Evolutionary conservation across 2,329 filamentous ascomycete genomes (phyloP).

Genomic region (Sphaerulina vaccinii): DNA sequence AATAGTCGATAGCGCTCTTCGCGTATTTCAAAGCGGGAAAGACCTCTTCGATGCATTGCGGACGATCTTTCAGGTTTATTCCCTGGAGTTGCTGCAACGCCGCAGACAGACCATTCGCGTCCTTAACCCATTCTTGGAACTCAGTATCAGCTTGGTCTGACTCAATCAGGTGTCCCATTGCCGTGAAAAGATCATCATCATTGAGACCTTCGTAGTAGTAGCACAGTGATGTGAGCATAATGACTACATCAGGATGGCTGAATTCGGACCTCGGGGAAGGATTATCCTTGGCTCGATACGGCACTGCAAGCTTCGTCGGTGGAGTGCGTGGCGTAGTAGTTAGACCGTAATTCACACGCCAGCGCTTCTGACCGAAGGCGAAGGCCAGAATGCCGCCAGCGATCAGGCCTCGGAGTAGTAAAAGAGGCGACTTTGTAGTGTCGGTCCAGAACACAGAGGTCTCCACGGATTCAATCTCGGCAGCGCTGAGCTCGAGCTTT

Average conservation of each 20-base stretch:
- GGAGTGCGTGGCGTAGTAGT: conserved; percentile 46
- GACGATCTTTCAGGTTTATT: conserved; percentile 31
- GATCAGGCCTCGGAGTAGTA: conserved; percentile 64
- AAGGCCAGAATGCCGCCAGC: conserved; percentile 60
- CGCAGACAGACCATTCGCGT: conserved; percentile 14
- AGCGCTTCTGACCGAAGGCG: conserved; percentile 61
- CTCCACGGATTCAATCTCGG: conserved; percentile 18
- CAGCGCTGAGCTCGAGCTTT: conserved; percentile 13
- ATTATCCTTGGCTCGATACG: conserved; percentile 63
- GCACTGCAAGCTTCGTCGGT: conserved; percentile 56
- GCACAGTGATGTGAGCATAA: conserved; percentile 63
- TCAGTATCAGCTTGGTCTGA: conserved; percentile 28
- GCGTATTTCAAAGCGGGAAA: conserved; percentile 50
- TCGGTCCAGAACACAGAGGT: conserved; percentile 20
- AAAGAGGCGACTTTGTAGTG: conserved; percentile 39
- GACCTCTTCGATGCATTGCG: conserved; percentile 22
- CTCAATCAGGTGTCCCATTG: conserved; percentile 26
- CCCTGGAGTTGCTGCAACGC: conserved; percentile 26
- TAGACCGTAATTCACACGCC: conserved; percentile 61
- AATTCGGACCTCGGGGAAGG: conserved; percentile 64
- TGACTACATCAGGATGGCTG: conserved; percentile 66
- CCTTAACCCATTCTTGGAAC: conserved; percentile 30
- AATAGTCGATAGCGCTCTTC: conserved; percentile 63
- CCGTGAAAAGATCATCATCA: conserved; percentile 45
- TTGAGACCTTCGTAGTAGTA: conserved; percentile 65